Conservation (phyloP, 495 filamentous ascomycete genomes). For the Lasiosphaeris hirsuta region DNA sequence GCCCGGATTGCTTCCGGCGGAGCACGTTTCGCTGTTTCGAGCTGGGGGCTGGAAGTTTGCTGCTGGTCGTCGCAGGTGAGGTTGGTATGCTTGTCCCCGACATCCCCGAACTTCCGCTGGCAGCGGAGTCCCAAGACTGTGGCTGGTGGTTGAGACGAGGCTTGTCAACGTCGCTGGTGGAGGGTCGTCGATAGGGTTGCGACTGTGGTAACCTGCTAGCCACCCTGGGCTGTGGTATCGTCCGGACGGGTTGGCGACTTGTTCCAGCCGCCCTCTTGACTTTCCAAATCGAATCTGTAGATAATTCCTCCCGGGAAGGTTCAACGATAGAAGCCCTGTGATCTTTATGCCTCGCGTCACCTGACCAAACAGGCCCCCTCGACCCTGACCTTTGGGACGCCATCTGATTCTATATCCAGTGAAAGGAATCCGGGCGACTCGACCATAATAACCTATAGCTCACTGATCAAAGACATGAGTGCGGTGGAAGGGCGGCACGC, state of each 20-base stretch:
- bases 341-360: conserved; percentile 14
- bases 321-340: conserved; percentile 10
- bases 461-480: conserved; percentile 14
- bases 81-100: conserved; percentile 9
- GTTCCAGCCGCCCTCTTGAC: conserved; percentile 22
- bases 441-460: conserved; percentile 27
- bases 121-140: conserved; percentile 28
- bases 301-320: conserved; percentile 13
- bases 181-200: conserved; percentile 25
- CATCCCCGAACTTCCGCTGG: conserved; percentile 16
- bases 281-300: conserved; percentile 17
- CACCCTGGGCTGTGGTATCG: conserved; percentile 31
- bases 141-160: conserved; percentile 30
- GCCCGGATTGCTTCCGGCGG: conserved; percentile 45
- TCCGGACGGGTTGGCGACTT: conserved; percentile 23
- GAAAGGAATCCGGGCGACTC: conserved; percentile 10
- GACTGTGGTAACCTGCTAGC: conserved; percentile 37
- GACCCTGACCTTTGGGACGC: conserved; percentile 27
- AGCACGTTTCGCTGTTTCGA: conserved; percentile 39
- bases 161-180: conserved; percentile 21
- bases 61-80: conserved; percentile 13
- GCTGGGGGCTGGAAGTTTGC: conserved; percentile 21
- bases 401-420: conserved; percentile 28
- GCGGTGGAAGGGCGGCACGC: conserved; percentile 8
- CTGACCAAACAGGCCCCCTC: conserved; percentile 20